These are phyloP conservation scores for Monosporascus sp. DNA, from an alignment of 2,329 filamentous ascomycete genomes.

Conservation along the genomic window DNA sequence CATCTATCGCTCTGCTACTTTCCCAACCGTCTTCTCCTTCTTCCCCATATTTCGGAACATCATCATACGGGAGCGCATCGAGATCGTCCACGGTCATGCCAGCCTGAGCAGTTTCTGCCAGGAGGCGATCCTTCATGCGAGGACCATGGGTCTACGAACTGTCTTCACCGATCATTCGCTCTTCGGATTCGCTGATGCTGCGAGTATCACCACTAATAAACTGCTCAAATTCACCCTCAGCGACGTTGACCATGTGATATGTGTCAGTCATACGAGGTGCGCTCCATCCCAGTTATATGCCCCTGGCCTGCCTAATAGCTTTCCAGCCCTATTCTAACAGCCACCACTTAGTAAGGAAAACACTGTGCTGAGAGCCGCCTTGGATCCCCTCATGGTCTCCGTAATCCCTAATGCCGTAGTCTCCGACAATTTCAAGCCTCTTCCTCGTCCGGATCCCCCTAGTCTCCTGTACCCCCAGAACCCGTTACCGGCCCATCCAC, in stretches of 20 bases:
- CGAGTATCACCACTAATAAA: slow-evolving; percentile 95
- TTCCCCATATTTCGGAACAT: slow-evolving; percentile 98
- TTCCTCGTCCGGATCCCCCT: slow-evolving; percentile 40
- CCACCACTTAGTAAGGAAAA: slow-evolving; percentile 75
- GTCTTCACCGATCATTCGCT: slow-evolving; percentile 97
- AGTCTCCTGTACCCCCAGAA: slow-evolving; percentile 35
- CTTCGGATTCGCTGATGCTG: slow-evolving; percentile 95
- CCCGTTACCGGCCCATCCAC: slow-evolving; percentile 55
- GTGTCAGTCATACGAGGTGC: slow-evolving; percentile 95
- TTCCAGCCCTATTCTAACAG: slow-evolving; percentile 11
- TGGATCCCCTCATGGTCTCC: slow-evolving; percentile 95
- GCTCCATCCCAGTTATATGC: slow-evolving; percentile 15
- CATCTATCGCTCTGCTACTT: slow-evolving; percentile 88
- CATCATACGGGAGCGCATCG: slow-evolving; percentile 85
- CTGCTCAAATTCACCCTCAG: slow-evolving; percentile 92
- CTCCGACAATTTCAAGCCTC: slow-evolving; percentile 86
- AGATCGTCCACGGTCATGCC: slow-evolving; percentile 97
- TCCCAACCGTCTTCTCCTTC: slow-evolving; percentile 97
- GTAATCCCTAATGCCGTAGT: slow-evolving; percentile 98
- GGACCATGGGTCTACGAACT: slow-evolving; percentile 92
- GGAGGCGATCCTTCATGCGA: slow-evolving; percentile 88
- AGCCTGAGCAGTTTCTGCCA: slow-evolving; percentile 90
- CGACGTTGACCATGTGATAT: slow-evolving; percentile 97
- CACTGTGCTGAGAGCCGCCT: slow-evolving; percentile 85
- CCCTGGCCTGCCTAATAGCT: slow-evolving; percentile 7